These are phyloP conservation scores for Dactylis glomerata DNA, from an alignment of 176 grass and related monocot genomes.

Conservation along the genomic window DNA sequence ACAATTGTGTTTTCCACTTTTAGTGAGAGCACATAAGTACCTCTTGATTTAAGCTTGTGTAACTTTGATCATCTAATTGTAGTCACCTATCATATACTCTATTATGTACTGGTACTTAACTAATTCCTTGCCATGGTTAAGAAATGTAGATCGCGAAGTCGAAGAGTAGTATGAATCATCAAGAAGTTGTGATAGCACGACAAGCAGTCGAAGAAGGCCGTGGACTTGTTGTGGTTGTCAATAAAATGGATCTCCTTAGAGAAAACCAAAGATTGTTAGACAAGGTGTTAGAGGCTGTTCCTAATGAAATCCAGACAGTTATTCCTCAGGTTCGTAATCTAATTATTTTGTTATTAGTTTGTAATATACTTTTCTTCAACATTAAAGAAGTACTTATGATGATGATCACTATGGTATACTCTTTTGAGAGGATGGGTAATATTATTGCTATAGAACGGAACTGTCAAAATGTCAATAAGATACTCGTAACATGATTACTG, in stretches of 20 bases:
- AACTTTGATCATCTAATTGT: background rate
- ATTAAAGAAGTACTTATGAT: constrained; percentile 9
- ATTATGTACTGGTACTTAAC: background rate
- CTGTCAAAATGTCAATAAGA: background rate
- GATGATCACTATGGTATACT: background rate
- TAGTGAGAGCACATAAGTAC: background rate
- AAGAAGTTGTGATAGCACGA: constrained; percentile 83
- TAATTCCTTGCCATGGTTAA: background rate
- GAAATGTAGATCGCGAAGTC: constrained; percentile 73
- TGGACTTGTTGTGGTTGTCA: constrained; percentile 85
- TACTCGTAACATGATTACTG: background rate
- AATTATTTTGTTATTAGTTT: constrained; percentile 18
- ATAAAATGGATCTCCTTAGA: constrained; percentile 98
- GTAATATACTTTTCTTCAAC: constrained; percentile 1
- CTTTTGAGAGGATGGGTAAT: background rate
- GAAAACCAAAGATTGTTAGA: constrained; percentile 52
- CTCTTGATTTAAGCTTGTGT: background rate
- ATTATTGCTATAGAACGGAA: background rate
- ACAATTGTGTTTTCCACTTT: background rate
- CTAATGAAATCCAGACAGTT: constrained; percentile 86
- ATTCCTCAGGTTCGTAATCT: constrained; percentile 70
- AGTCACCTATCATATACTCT: background rate
- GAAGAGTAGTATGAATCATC: constrained; percentile 82
- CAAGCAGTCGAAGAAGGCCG: constrained; percentile 96
- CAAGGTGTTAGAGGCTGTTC: constrained; percentile 73